A percentile compares a stretch with the other conserved stretches of the same genome.
phyloP scores from a whole-genome alignment of 2,329 filamentous ascomycete species.

The Neofusicoccum cordaticola region DNA sequence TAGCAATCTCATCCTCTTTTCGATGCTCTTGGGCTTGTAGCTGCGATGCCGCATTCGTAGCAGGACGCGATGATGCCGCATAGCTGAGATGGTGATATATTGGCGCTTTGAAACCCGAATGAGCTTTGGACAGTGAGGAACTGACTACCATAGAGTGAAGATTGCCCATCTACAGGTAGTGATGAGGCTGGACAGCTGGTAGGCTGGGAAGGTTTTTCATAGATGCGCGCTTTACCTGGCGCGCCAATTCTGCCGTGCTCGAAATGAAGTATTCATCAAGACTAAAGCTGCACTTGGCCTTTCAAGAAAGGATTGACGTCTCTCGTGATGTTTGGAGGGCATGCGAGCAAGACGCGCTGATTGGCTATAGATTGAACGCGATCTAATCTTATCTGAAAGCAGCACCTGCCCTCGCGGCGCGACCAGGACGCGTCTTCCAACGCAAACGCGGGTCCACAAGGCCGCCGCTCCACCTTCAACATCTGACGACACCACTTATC shows the following conservation, averaged over 20 bases:
- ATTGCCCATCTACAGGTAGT: too few relatives aligned
- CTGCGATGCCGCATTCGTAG: not conserved
- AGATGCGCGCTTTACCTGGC: too few relatives aligned
- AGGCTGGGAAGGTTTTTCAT: too few relatives aligned
- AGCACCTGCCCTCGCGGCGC: not conserved
- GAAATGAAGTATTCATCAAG: too few relatives aligned
- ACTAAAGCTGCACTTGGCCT: too few relatives aligned
- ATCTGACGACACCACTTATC: not conserved
- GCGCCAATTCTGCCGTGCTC: too few relatives aligned
- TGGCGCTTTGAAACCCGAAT: too few relatives aligned
- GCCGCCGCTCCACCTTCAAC: not conserved
- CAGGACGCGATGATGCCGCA: not conserved
- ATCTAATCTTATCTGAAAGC: constrained; percentile 15
- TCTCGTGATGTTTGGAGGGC: not conserved
- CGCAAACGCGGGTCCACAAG: not conserved
- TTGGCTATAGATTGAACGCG: not conserved
- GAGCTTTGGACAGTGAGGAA: too few relatives aligned
- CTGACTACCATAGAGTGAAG: too few relatives aligned
- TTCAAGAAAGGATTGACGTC: too few relatives aligned
- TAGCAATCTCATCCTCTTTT: constrained; percentile 16
- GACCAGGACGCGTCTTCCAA: constrained; percentile 11
- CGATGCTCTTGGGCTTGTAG: constrained; percentile 4
- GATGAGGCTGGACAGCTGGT: too few relatives aligned
- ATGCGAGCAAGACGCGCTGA: not conserved
- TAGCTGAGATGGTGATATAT: not conserved